Evolutionary conservation across 73 alveolate species (phyloP).

Genomic region (Blepharisma stoltei): DNA sequence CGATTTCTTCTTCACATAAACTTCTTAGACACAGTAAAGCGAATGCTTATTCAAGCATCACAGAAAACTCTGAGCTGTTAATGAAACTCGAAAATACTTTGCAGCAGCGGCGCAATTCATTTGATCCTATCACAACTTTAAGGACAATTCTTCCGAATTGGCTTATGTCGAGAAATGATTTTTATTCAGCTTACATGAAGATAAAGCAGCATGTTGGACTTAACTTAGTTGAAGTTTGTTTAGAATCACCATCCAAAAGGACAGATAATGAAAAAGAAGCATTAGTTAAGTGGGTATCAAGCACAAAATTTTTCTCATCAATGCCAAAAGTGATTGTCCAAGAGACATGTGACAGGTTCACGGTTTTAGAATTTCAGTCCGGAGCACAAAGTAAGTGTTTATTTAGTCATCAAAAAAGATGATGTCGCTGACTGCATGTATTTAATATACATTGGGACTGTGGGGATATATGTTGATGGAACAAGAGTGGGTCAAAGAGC

Average conservation of each 20-base stretch:
- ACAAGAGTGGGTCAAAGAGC: not conserved
- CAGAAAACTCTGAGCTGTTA: too few species aligned
- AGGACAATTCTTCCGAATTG: constrained; percentile 14
- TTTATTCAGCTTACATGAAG: not conserved
- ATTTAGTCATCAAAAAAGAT: constrained; percentile 2
- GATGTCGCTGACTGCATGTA: constrained; percentile 21
- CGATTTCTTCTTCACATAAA: too few species aligned
- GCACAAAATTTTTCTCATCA: not conserved
- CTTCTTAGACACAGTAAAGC: too few species aligned
- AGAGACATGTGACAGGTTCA: constrained; percentile 15
- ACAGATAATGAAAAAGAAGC: not conserved
- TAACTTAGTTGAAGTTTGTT: too few species aligned
- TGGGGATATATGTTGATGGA: not conserved
- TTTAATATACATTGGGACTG: not conserved
- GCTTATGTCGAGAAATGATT: constrained; percentile 14
- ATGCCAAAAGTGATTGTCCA: not conserved
- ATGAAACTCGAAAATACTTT: too few species aligned
- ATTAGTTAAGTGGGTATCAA: not conserved
- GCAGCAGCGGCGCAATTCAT: too few species aligned
- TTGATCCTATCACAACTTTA: not conserved
- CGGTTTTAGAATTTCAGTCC: not conserved
- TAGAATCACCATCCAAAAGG: too few species aligned
- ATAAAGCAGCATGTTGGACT: too few species aligned
- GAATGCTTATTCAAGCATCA: too few species aligned
- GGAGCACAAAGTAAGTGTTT: not conserved